These are phyloP conservation scores for Lasiosphaeria miniovina DNA, from an alignment of 495 filamentous ascomycete genomes.

Conservation along the genomic window DNA sequence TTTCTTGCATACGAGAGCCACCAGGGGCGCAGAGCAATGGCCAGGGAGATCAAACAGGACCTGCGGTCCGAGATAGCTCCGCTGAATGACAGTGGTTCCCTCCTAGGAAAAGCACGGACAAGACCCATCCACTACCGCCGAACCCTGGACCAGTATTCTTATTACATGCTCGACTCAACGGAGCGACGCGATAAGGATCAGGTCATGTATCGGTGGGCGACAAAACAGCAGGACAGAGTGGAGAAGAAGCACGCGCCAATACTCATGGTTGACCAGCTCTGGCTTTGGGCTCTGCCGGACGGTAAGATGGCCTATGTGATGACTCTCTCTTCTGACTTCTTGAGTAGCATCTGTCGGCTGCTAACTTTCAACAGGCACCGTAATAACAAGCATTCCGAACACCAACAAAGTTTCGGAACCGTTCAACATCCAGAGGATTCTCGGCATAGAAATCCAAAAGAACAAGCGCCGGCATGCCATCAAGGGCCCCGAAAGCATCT, in stretches of 20 bases:
- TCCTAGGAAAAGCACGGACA: background rate
- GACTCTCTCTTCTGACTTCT: background rate
- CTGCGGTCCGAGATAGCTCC: too few species aligned
- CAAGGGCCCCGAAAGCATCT: conserved; percentile 8
- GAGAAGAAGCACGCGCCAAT: conserved; percentile 10
- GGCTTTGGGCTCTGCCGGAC: conserved; percentile 20
- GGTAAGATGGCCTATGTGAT: background rate
- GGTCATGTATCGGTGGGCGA: conserved; percentile 13
- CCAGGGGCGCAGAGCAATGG: conserved; percentile 1
- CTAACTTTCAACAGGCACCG: conserved; percentile 7
- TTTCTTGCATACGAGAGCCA: conserved; percentile 17
- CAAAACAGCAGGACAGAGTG: background rate
- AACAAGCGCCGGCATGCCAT: conserved; percentile 8
- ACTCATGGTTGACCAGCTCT: conserved; percentile 25
- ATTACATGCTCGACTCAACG: conserved; percentile 15
- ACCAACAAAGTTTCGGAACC: conserved; percentile 8
- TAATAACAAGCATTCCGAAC: conserved; percentile 21
- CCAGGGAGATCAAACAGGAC: background rate
- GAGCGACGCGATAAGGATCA: conserved; percentile 16
- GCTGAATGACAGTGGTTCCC: background rate
- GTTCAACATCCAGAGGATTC: conserved; percentile 14
- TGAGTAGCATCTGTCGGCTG: background rate
- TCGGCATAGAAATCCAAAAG: conserved; percentile 10
- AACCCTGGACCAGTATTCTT: conserved; percentile 14
- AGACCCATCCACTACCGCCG: conserved; percentile 13